A percentile compares a stretch with the other conserved stretches of the same genome.
Evolutionary conservation across 1,139 yeast species (phyloP).

Genomic region (Yamadazyma dendronema): DNA sequence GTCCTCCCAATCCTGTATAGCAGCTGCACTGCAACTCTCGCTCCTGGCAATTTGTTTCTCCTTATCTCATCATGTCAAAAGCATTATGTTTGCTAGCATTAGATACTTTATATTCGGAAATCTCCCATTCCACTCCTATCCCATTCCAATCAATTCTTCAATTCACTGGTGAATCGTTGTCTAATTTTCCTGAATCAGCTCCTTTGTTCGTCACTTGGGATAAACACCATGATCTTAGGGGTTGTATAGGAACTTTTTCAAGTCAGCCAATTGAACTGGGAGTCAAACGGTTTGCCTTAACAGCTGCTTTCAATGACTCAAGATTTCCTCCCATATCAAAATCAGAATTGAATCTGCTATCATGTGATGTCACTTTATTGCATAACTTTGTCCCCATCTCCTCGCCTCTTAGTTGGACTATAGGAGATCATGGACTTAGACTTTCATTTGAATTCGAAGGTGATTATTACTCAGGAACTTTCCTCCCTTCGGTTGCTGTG

Average conservation of each 20-base stretch:
- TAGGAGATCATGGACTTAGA: conserved; percentile 81
- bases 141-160: conserved; percentile 19
- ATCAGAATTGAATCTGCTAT: conserved; percentile 49
- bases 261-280: conserved; percentile 51
- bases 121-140: conserved; percentile 17
- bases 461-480: conserved; percentile 63
- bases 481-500: conserved; percentile 85
- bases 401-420: conserved; percentile 66
- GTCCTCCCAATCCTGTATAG: no score
- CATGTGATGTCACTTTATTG: conserved; percentile 61
- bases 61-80: conserved; percentile 23
- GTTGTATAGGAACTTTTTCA: conserved; percentile 88
- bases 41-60: no score
- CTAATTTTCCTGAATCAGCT: conserved; percentile 45
- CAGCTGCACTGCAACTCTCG: no score
- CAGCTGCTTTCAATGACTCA: conserved; percentile 72
- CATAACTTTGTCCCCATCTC: conserved; percentile 54
- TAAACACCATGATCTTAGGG: conserved; percentile 58
- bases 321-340: conserved; percentile 67
- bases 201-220: conserved; percentile 88
- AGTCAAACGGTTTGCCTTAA: conserved; percentile 57
- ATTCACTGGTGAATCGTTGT: conserved; percentile 17
- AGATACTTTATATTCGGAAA: conserved; percentile 28
- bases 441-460: conserved; percentile 45
- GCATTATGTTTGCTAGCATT: conserved; percentile 42